Conservation (phyloP, 208 protist species). For the Crithidia bombi region DNA sequence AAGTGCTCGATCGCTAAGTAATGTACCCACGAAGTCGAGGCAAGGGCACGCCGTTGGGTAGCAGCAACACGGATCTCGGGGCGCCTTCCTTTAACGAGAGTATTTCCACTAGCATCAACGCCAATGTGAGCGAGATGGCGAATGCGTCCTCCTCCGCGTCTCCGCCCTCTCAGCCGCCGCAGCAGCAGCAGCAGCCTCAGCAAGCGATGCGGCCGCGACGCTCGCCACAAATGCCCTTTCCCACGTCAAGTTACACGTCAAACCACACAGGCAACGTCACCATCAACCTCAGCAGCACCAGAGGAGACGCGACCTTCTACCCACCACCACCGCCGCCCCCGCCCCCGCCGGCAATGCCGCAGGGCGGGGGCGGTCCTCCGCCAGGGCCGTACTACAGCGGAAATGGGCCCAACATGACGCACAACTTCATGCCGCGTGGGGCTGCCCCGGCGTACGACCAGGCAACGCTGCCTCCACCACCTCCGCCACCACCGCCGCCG, state of each 20-base stretch:
- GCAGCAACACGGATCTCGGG: slow-evolving; percentile 16
- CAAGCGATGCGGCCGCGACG: slow-evolving; percentile 2
- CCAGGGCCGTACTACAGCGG: background rate
- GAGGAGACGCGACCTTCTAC: background rate
- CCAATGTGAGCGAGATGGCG: background rate
- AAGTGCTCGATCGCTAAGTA: background rate
- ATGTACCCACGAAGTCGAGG: slow-evolving; percentile 20
- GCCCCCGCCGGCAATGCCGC: background rate
- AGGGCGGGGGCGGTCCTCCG: background rate
- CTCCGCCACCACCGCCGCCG: background rate
- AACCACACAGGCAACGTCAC: slow-evolving; percentile 11
- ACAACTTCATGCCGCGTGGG: background rate
- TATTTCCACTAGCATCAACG: background rate
- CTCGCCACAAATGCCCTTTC: slow-evolving; percentile 10
- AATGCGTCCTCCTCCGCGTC: background rate
- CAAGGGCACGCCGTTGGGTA: slow-evolving; percentile 16
- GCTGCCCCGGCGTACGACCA: background rate
- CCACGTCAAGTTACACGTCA: background rate
- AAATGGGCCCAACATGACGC: background rate
- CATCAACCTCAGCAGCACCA: slow-evolving; percentile 20
- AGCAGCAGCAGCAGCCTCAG: background rate
- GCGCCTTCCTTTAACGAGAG: slow-evolving; percentile 3
- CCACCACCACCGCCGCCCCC: background rate
- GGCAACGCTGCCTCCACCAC: background rate
- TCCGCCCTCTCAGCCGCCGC: background rate